phyloP scores from a whole-genome alignment of 2,329 filamentous ascomycete genomes.

The Monilinia vaccinii-corymbosi region DNA sequence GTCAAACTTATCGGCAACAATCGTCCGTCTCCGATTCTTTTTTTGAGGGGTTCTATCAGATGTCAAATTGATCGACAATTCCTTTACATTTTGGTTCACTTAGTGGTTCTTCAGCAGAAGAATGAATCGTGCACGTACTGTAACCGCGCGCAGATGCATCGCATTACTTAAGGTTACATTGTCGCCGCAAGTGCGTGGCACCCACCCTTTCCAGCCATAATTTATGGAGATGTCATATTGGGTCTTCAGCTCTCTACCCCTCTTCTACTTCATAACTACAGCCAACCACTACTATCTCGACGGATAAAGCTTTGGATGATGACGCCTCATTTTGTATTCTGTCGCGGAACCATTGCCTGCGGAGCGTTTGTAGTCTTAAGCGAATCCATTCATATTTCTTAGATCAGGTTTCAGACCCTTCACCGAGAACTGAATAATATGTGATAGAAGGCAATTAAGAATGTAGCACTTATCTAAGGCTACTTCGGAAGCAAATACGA shows the following conservation, averaged over 20 bases:
- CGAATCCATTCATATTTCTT: background rate
- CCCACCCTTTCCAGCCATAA: no score
- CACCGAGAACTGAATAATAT: no score
- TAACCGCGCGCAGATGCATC: background rate
- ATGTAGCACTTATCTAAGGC: no score
- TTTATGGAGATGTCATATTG: no score
- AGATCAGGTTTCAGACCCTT: no score
- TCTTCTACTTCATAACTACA: background rate
- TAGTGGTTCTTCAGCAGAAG: background rate
- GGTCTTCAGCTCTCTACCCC: background rate
- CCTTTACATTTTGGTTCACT: background rate
- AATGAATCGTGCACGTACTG: no score
- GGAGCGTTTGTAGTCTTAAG: background rate
- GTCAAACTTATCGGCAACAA: background rate
- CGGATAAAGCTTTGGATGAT: background rate
- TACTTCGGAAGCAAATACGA: no score
- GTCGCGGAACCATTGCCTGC: background rate
- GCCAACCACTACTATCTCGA: background rate
- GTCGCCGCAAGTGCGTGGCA: no score
- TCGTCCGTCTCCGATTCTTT: background rate
- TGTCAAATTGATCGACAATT: background rate
- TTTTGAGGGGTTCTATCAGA: background rate
- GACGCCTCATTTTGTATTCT: background rate
- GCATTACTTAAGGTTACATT: background rate
- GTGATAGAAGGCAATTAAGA: background rate